Percentiles rank a stretch among this genome's conserved stretches.
Conservation (phyloP, 2,329 filamentous ascomycete genomes). For the Coniochaeta prunicola region DNA sequence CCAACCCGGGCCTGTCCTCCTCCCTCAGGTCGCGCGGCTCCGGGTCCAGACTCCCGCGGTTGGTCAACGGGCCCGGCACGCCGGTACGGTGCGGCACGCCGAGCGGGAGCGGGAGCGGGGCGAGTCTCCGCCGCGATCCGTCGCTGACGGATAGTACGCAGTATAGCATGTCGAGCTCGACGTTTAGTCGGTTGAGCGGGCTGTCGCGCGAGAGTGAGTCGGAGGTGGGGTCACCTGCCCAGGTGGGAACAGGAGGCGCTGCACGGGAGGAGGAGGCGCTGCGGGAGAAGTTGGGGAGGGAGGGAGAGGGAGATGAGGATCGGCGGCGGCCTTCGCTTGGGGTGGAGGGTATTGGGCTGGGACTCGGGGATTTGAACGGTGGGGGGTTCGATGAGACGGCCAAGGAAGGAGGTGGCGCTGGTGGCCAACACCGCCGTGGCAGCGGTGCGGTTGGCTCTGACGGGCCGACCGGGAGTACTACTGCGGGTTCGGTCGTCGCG, state of each 20-base stretch:
- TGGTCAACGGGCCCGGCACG: constrained; percentile 23
- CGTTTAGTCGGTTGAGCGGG: constrained; percentile 28
- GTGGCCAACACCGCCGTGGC: too few species aligned
- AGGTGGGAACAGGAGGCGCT: too few species aligned
- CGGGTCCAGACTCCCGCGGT: constrained; percentile 29
- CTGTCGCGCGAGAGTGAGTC: constrained; percentile 16
- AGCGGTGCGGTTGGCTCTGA: too few species aligned
- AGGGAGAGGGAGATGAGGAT: background rate
- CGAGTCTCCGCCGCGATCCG: constrained; percentile 24
- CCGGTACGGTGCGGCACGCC: constrained; percentile 29
- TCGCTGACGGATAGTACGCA: constrained; percentile 31
- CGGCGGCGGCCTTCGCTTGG: background rate
- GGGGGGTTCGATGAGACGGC: background rate
- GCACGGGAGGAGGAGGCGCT: too few species aligned
- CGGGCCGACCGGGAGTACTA: too few species aligned
- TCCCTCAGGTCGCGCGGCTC: constrained; percentile 26
- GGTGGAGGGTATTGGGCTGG: constrained; percentile 2
- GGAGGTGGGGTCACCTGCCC: constrained; percentile 21
- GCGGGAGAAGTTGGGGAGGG: too few species aligned
- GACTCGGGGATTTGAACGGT: constrained; percentile 3
- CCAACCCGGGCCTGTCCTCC: constrained; percentile 14
- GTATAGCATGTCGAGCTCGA: constrained; percentile 31
- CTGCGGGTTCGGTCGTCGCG: constrained; percentile 14
- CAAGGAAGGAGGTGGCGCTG: background rate
- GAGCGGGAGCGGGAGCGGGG: too few species aligned